A percentile compares a stretch with the other conserved stretches of the same genome.
Evolutionary conservation across 176 grass and related monocot species (phyloP).

Genomic region (Triticum aestivum): IWGSC_CS_RefSeq_v2.1 NC_057810.1:607464939-607465438

Average conservation of each 20-base stretch:
- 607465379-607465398: slow-evolving; percentile 85
- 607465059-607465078: slow-evolving; percentile 19
- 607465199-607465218: slow-evolving; percentile 87
- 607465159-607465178: slow-evolving; percentile 89
- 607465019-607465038: slow-evolving; percentile 37
- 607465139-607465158: slow-evolving; percentile 94
- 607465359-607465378: slow-evolving; percentile 21
- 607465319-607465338: background rate
- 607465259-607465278: slow-evolving; percentile 62
- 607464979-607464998: slow-evolving; percentile 98
- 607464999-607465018: slow-evolving; percentile 99
- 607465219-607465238: slow-evolving; percentile 99
- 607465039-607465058: background rate
- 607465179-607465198: slow-evolving; percentile 88
- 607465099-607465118: background rate
- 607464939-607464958: slow-evolving; percentile 55
- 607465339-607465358: slow-evolving; percentile 6
- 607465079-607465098: slow-evolving; percentile 14
- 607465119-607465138: slow-evolving; percentile 44
- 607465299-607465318: background rate
- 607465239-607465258: slow-evolving; percentile 90
- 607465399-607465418: slow-evolving; percentile 80
- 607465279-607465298: slow-evolving; percentile 18
- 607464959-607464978: slow-evolving; percentile 85
- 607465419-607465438: slow-evolving; percentile 90